phyloP scores from a whole-genome alignment of 2,329 filamentous ascomycete species.

The Cytospora chrysosperma region DNA sequence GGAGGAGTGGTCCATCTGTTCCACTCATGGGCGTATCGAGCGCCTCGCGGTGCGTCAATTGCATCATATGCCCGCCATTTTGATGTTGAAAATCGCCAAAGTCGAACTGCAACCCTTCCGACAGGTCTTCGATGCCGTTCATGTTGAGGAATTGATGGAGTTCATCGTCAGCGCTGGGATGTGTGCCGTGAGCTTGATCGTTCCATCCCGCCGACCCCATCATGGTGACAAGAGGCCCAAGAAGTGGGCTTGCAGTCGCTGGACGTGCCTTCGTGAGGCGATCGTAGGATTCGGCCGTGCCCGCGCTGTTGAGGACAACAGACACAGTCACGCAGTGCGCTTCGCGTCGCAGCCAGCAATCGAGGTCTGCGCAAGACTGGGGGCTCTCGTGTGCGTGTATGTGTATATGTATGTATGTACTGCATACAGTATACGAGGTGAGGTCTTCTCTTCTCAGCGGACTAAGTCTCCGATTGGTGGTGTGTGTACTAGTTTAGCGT shows the following conservation, averaged over 20 bases:
- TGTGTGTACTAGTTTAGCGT: constrained; percentile 14
- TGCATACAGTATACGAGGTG: background rate
- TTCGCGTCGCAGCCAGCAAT: constrained; percentile 16
- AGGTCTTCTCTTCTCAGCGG: constrained; percentile 15
- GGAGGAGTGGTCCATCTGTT: constrained; percentile 40
- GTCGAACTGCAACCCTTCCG: constrained; percentile 58
- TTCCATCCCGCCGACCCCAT: constrained; percentile 58
- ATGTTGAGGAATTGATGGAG: constrained; percentile 66
- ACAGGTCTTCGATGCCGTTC: constrained; percentile 52
- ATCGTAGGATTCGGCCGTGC: background rate
- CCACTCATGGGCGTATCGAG: constrained; percentile 53
- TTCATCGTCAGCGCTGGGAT: constrained; percentile 54
- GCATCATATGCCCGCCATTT: constrained; percentile 41
- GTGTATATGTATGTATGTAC: background rate
- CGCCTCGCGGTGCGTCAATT: constrained; percentile 37
- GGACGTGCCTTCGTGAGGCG: constrained; percentile 2
- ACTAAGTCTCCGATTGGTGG: constrained; percentile 21
- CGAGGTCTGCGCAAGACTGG: background rate
- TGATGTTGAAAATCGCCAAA: constrained; percentile 53
- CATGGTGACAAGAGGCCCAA: constrained; percentile 36
- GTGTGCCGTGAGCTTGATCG: constrained; percentile 55
- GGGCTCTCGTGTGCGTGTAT: background rate
- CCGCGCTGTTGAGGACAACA: background rate
- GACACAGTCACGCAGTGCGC: constrained; percentile 9
- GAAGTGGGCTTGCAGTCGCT: constrained; percentile 9